Base-by-base conservation (phyloP, 2,329 filamentous ascomycete species). In the Aphanocladium album region DNA sequence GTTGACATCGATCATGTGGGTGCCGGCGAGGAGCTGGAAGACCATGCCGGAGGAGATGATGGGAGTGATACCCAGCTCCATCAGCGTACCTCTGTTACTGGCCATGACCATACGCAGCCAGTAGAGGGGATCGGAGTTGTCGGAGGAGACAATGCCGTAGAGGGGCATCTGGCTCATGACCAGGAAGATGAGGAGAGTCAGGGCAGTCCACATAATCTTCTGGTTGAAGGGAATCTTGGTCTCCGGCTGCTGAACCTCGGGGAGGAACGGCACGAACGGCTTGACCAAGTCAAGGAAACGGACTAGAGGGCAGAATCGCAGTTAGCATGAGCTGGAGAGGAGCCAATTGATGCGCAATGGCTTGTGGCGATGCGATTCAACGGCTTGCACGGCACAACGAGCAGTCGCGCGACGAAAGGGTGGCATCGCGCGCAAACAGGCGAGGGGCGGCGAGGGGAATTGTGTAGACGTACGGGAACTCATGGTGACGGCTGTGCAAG, bases 1-100 rank as follows among this genome's bases (percentile, higher is more conserved):
- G 86, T 99, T 98, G 83, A 99, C 93, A 77, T 99, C 95, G 79
- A 99, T 98, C 82, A 98, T 89, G 85, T 99, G 95, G 77, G 95
- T 99, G 74, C 95, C 95, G 73, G 95, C 95, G 67, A 99, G 90
- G 73, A 99, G 93, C 88, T 99, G 95, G 87, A 99, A 99, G 73
- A 99, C 92, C 95, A 99, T 99, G 79, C 95, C 95, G 41, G 95
- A 98, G 63, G 95, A 97, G 80, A 99, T 98, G 79, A 99, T 99
- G 71, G 96, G 96, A 25, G 95, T 96, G 71, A 98, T 95, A 82
- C 93, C 92, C 81, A 96, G 75, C 75, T 96, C 93, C 93, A 96
- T 96, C 76, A 96, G 77, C 27, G 93, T 96, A 78, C 93, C 93
- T 73, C 93, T 88, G 78, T 99, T 99, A 89, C 91, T 96, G 74